Evolutionary conservation across 164 flowering plant genomes (phyloP), one percentile per base, ranked within the genome.

Genomic region (Echeveria elegans): DNA sequence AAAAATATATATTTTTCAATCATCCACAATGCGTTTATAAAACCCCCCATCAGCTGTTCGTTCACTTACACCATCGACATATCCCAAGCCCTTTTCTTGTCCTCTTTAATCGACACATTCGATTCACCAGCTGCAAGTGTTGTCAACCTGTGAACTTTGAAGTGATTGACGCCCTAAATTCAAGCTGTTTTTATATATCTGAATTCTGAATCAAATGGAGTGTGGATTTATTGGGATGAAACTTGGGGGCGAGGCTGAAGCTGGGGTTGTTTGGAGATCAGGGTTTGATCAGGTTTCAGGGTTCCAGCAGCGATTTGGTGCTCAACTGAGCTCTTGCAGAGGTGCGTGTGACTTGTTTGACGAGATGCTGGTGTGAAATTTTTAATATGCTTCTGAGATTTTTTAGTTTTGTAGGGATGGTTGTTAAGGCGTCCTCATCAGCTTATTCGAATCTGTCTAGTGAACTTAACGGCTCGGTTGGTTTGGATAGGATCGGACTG

Each of bases 341-440:
- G 5, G 61, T 56, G 61, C 19, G 32, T 28, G 61, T 11, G 5
- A 28, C 30, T 6, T 26, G 31, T 28, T 56, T 56, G 61, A 12
- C 15, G 18, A 56, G 11, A 28, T 56, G 61, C 32, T 9, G 26
- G 32, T 28, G 2, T 56, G 32, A 56, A 28, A 43, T 0, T 43
- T 43, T 34, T 3, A 34, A 16, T 14, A 62, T 10, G 26, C 31
- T 65, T 65, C 64, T 28, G 41, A 63, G 14, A 26, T 69, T 24
- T 70, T 50, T 19, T 40, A 7, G 11, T 32, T 34, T 41, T 34
- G 26, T n/a, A 79, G 89, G 88, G 4, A 50, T 61, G 60, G 67
- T 45, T 38, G 64, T 74, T 4, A 87, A 76, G 78, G 85, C 80
- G n/a, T n/a, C n/a, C n/a, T n/a, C n/a, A 38, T 83, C 87, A 34